Evolutionary conservation across 208 protist genomes (phyloP).

Genomic region (Wallacemonas collosoma): DNA sequence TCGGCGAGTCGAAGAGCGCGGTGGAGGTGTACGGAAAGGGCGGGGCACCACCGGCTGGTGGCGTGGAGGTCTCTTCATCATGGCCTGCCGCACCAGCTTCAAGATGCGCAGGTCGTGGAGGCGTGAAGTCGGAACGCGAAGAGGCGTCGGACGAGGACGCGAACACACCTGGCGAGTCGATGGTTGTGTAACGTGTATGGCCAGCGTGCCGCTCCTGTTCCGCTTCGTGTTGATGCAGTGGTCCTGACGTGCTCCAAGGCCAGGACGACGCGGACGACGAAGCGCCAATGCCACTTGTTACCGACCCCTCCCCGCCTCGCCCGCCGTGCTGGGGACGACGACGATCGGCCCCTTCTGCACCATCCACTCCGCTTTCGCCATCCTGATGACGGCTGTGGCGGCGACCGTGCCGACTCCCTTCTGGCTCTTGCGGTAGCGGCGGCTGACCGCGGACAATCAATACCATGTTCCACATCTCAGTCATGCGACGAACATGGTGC

Average conservation of each 20-base stretch:
- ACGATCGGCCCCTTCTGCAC: background rate
- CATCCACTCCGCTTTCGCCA: background rate
- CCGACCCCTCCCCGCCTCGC: background rate
- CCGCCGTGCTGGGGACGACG: background rate
- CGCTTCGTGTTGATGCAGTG: too few relatives aligned
- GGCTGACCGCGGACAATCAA: constrained; percentile 7
- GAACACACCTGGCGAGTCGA: constrained; percentile 11
- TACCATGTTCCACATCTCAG: constrained; percentile 15
- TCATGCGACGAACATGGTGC: constrained; percentile 11
- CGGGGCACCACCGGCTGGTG: background rate
- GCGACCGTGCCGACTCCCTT: background rate
- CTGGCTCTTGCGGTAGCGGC: constrained; percentile 5
- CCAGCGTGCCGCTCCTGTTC: background rate
- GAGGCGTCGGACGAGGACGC: background rate
- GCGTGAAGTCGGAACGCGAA: background rate
- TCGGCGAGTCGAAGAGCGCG: constrained; percentile 13
- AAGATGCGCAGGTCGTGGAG: background rate
- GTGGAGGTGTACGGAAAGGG: background rate
- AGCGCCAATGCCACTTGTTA: background rate
- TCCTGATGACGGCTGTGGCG: background rate
- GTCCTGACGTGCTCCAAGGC: constrained; percentile 4
- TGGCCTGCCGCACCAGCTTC: background rate
- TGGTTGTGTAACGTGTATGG: background rate
- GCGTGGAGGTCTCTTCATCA: too few relatives aligned
- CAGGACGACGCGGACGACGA: constrained; percentile 4